These are phyloP conservation scores for Sphaerulina musiva DNA, from an alignment of 2,329 filamentous ascomycete genomes.

Conservation along the genomic window DNA sequence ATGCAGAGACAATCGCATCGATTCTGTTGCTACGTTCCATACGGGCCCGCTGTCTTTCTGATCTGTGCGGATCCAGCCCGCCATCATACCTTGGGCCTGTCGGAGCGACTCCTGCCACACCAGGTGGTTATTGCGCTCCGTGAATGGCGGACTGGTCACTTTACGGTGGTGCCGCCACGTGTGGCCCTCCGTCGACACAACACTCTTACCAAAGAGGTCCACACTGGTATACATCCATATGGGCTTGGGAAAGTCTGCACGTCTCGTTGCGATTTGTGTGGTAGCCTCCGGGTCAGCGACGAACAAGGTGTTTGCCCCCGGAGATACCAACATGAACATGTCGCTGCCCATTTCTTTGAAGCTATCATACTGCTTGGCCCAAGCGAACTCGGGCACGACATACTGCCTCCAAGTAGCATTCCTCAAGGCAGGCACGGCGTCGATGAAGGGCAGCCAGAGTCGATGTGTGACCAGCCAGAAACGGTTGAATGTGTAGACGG, in stretches of 20 bases:
- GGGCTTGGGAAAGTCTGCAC: constrained; percentile 67
- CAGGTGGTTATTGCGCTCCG: constrained; percentile 65
- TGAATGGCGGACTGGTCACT: constrained; percentile 64
- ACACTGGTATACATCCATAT: constrained; percentile 54
- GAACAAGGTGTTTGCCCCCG: constrained; percentile 48
- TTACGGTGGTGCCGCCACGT: constrained; percentile 69
- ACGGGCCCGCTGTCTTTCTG: constrained; percentile 45
- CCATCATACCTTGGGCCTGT: constrained; percentile 58
- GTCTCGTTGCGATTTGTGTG: constrained; percentile 57
- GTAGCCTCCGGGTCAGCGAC: constrained; percentile 60
- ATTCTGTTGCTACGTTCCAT: constrained; percentile 54
- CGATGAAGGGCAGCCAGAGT: constrained; percentile 53
- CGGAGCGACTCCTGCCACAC: constrained; percentile 58
- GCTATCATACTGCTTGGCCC: constrained; percentile 49
- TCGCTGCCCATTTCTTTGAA: constrained; percentile 56
- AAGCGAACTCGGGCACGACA: constrained; percentile 56
- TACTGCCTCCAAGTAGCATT: constrained; percentile 56
- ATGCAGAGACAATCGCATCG: constrained; percentile 56
- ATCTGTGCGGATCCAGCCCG: constrained; percentile 48
- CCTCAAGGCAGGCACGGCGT: constrained; percentile 48
- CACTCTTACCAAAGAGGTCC: constrained; percentile 63
- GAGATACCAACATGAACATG: constrained; percentile 58
- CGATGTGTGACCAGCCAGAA: constrained; percentile 52
- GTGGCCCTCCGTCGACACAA: constrained; percentile 62
- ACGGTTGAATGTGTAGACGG: constrained; percentile 45